Evolutionary conservation across 768 basidiomycete genomes (phyloP), one percentile per base, ranked within the genome.

Genomic region (Clavulina sp.): DNA sequence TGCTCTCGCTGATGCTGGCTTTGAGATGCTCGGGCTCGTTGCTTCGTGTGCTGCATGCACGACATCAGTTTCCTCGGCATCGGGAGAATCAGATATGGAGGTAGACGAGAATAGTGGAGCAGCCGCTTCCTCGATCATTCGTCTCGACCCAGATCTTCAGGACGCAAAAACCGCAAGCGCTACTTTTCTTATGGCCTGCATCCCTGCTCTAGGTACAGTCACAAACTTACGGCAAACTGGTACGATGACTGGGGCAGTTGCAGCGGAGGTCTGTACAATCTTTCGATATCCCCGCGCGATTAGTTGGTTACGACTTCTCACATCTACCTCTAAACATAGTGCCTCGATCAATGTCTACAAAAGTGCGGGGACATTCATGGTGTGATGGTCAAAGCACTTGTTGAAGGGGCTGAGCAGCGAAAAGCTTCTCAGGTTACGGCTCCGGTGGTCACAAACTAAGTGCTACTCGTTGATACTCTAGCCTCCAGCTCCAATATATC

Each of bases 141-240:
- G 84, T 74, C 64, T 93, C 30, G 92, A 96, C 66, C 89, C 93
- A 2, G 80, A 75, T 0, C 73, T 77, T 50, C 71, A 73, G 38
- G 92, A 96, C 62, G 70, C 72, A 0, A 63, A 61, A 26, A 56
- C 57, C 2, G 74, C 84, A 2, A 67, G 69, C 9, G 82, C 83
- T 0, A 77, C 73, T n/a, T 56, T 96, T n/a, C 73, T 83, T 0
- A 61, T 92, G 16, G 77, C 89, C 0, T 82, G 80, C 53, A 78
- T 99, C 70, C 93, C 95, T 52, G 92, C 93, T 1, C 69, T 96
- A 30, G 77, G 76, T 29, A 81, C 75, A 4, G 68, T 91, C 7
- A 92, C 89, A 1, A 86, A 76, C 62, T 54, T 92, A n/a, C 88
- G 85, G 82, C 80, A 92, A 63, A 76, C 78, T 4, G 91, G 92